Base-by-base conservation (phyloP, 2,329 filamentous ascomycete species). In the Sporothrix globosa region DNA sequence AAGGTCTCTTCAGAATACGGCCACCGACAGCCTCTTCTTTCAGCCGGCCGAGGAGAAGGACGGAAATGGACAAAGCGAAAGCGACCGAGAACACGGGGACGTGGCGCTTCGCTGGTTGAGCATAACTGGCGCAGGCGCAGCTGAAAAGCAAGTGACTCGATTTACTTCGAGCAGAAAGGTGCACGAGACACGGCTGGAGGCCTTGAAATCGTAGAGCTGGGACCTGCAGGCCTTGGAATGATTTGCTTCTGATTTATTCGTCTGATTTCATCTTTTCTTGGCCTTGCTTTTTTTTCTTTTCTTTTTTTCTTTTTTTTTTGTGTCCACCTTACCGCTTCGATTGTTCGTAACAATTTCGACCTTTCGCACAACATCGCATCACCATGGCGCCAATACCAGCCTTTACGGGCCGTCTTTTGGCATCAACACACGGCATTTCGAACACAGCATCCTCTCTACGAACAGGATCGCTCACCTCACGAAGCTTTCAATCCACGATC, bases 301-400 rank as follows among this genome's bases (percentile, higher is more conserved):
- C 3, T 11, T 11, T 5, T 34, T n/a, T 39, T 34, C 5, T 7
- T n/a, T 41, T 13, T 1, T 11, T 11, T 5, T 34, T 34, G 3
- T 3, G n/a, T n/a, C n/a, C n/a, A 17, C 10, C 3, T 58, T 34
- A 10, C 9, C 17, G 17, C 30, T 54, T 19, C 14, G 13, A 2
- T 41, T n/a, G 21, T 34, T 60, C 19, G 30, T 13, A 48, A 48
- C 13, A 48, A 19, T 3, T 17, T 19, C 14, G 14, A 48, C 5
- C 17, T 48, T 48, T 48, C 17, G 13, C 44, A 17, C 17, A 60
- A 19, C 19, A 41, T 0, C 4, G 2, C n/a, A 21, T 21, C 30
- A 14, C 7, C 7, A 60, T 60, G 56, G 30, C 56, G 3, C 56
- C 56, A 60, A 60, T 60, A 41, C 56, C 27, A 60, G 56, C 30